phyloP scores from a whole-genome alignment of 1,284 basidiomycete species.

The Cutaneotrichosporon spelunceum region DNA sequence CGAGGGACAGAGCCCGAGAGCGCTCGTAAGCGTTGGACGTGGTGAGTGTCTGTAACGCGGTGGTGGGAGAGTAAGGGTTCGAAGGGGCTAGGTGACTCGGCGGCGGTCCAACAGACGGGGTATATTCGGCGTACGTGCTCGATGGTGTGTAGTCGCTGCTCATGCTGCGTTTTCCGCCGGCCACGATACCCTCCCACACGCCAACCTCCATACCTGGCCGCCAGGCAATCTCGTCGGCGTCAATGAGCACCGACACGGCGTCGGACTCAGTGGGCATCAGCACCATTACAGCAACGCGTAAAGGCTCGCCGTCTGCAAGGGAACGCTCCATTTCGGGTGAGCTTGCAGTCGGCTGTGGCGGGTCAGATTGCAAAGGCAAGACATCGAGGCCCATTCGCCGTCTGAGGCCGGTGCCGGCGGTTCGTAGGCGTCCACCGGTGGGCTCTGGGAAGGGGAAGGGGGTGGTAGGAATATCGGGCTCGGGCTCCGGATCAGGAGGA shows the following conservation, averaged over 20 bases:
- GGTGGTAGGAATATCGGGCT: neutral
- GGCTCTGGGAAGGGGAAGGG: neutral
- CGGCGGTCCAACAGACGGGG: neutral
- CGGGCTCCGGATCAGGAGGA: neutral
- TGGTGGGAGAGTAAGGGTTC: neutral
- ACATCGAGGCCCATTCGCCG: neutral
- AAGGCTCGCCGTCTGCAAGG: slow-evolving; percentile 25
- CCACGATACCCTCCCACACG: slow-evolving; percentile 37
- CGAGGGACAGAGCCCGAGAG: neutral
- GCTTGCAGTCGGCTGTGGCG: neutral
- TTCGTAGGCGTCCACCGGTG: neutral
- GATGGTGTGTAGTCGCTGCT: neutral
- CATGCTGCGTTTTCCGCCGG: neutral
- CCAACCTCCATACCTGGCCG: slow-evolving; percentile 45
- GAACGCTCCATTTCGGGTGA: slow-evolving; percentile 8
- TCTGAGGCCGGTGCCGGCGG: neutral
- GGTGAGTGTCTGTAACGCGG: neutral
- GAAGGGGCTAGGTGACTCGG: neutral
- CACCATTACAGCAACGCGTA: slow-evolving; percentile 39
- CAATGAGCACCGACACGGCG: slow-evolving; percentile 10
- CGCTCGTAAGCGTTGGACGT: neutral
- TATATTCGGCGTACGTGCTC: neutral
- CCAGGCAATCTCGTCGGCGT: slow-evolving; percentile 40
- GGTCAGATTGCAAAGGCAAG: neutral
- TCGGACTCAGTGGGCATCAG: slow-evolving; percentile 34